Evolutionary conservation across 495 filamentous ascomycete genomes (phyloP).

Genomic region (Talaromyces nanjingensis): DNA sequence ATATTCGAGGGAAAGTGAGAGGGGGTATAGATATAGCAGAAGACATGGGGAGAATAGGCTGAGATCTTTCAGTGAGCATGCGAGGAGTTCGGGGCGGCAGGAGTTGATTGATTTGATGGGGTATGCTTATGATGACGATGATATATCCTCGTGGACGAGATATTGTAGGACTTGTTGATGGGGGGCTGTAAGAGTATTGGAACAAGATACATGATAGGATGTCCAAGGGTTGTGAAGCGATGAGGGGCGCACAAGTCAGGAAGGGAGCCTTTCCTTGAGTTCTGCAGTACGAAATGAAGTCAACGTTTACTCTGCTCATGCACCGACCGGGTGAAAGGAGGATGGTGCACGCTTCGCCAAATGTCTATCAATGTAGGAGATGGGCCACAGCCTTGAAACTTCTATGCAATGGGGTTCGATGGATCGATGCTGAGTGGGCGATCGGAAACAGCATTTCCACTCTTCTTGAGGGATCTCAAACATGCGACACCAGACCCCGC

Average conservation of each 20-base stretch:
- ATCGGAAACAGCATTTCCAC: neutral
- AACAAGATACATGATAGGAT: neutral
- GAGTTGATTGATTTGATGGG: slow-evolving; percentile 8
- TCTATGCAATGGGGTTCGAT: neutral
- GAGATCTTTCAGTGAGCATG: slow-evolving; percentile 7
- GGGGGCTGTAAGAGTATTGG: neutral
- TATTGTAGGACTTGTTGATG: neutral
- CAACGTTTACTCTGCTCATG: neutral
- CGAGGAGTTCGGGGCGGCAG: slow-evolving; percentile 1
- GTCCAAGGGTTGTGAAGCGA: neutral
- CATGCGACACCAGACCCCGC: neutral
- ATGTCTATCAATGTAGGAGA: neutral
- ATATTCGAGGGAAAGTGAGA: neutral
- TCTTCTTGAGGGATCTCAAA: neutral
- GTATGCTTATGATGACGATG: slow-evolving; percentile 6
- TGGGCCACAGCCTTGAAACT: neutral
- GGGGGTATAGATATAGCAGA: neutral
- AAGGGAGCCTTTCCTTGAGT: neutral
- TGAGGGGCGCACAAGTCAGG: neutral
- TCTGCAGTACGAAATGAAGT: neutral
- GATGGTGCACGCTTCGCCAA: too few relatives aligned
- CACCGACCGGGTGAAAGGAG: too few relatives aligned
- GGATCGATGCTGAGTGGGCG: neutral
- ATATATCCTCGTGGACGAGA: neutral
- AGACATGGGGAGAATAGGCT: slow-evolving; percentile 1